Base-by-base conservation (phyloP, 2,329 filamentous ascomycete genomes). In the Fusarium floridanum region DNA sequence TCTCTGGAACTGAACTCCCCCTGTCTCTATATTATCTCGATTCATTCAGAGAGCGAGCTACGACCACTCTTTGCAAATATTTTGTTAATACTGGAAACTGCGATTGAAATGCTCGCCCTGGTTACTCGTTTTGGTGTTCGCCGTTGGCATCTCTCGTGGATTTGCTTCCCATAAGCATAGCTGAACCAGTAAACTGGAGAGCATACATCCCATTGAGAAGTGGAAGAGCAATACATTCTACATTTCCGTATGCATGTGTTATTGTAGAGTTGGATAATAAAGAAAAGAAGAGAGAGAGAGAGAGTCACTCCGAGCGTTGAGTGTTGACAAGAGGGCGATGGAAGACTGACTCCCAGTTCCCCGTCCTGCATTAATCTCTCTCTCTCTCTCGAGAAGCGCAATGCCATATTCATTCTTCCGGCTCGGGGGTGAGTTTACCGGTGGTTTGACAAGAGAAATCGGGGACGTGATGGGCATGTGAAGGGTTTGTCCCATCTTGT, bases 11-110 rank as follows among this genome's bases (percentile, higher is more conserved):
- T 45, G 20, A 16, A 24, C 12, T 3, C 41, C 14, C 27, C 5
- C 27, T 27, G 12, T 24, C 41, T 4, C n/a, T 11, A 7, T 5
- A 24, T 10, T 16, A 12, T 22, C 20, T 22, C 41, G 7, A 14
- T 22, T 3, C 12, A 14, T 22, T 3, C 12, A 6, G n/a, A 7
- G 4, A 16, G 20, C 1, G 4, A 16, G 20, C 1, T 16, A 2
- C 6, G 22, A 2, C 9, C 9, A 11, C n/a, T 41, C 4, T n/a
- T 41, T 41, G 17, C 37, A 41, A n/a, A 17, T n/a, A 5, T n/a
- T 4, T 22, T 14, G 11, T 22, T 4, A 14, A 12, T 8, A 7
- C 14, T 43, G 6, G 11, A 22, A 43, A 43, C 41, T 22, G 20
- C 12, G 7, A 24, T 20, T 45, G 12, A 14, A 45, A 9, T 22